Evolutionary conservation across 2,329 filamentous ascomycete genomes (phyloP).

Genomic region (Leptoxyphium fumago): DNA sequence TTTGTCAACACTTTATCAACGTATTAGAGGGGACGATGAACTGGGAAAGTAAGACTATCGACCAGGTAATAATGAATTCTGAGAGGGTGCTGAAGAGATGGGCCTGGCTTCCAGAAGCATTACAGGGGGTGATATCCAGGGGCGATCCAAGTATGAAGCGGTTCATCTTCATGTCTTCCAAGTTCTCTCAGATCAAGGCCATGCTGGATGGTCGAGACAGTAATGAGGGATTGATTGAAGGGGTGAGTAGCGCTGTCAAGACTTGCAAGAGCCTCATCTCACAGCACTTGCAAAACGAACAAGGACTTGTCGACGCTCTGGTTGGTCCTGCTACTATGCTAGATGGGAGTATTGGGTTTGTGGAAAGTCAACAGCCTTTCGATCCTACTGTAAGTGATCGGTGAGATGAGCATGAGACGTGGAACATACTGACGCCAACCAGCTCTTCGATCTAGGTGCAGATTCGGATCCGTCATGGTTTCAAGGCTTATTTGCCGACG

Average conservation of each 20-base stretch:
- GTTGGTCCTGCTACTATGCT: background rate
- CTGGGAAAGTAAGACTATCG: background rate
- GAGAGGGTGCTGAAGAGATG: background rate
- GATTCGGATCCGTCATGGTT: background rate
- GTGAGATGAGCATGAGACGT: background rate
- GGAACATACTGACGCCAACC: background rate
- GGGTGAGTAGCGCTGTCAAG: background rate
- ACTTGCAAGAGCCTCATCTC: background rate
- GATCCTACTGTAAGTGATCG: background rate
- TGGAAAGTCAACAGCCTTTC: background rate
- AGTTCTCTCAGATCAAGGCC: background rate
- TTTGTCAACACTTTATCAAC: background rate
- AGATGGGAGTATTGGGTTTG: background rate
- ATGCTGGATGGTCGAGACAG: background rate
- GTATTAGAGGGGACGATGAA: background rate
- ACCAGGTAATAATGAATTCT: background rate
- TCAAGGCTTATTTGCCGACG: background rate
- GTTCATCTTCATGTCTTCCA: background rate
- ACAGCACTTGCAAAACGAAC: no score
- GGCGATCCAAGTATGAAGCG: background rate
- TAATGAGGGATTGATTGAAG: background rate
- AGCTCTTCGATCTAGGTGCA: background rate
- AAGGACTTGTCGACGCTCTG: background rate
- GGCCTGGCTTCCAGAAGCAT: background rate
- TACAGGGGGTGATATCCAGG: background rate